phyloP scores from a whole-genome alignment of 176 grass and related monocot species.

The Eremochloa ophiuroides region DNA sequence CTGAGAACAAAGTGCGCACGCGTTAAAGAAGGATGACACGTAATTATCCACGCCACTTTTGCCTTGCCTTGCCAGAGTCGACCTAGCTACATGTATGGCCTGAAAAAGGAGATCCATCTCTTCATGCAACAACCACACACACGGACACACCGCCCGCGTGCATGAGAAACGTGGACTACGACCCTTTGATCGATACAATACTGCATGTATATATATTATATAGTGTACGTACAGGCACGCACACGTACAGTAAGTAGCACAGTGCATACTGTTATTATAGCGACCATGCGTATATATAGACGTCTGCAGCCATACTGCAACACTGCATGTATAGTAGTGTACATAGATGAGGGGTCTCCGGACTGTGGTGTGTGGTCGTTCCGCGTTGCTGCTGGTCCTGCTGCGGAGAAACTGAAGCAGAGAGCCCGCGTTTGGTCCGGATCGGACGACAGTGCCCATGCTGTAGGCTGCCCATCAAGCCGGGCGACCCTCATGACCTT shows the following conservation, averaged over 20 bases:
- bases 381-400: neutral
- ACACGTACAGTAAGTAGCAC: neutral
- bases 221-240: no score
- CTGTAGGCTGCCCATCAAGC: neutral
- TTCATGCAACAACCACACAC: neutral
- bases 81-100: neutral
- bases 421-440: neutral
- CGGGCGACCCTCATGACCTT: neutral
- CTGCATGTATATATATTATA: no score
- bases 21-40: neutral
- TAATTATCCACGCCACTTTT: neutral
- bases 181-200: neutral
- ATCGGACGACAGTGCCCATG: neutral
- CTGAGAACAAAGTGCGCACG: neutral
- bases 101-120: neutral
- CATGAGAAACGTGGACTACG: neutral
- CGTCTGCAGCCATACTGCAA: neutral
- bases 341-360: neutral
- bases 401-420: neutral
- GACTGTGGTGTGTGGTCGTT: neutral
- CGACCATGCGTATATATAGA: neutral
- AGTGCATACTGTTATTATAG: neutral
- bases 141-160: neutral
- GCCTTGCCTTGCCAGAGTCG: neutral
- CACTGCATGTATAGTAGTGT: neutral